Evolutionary conservation across 2,329 filamentous ascomycete genomes (phyloP).

Genomic region (Eutypa lata): DNA sequence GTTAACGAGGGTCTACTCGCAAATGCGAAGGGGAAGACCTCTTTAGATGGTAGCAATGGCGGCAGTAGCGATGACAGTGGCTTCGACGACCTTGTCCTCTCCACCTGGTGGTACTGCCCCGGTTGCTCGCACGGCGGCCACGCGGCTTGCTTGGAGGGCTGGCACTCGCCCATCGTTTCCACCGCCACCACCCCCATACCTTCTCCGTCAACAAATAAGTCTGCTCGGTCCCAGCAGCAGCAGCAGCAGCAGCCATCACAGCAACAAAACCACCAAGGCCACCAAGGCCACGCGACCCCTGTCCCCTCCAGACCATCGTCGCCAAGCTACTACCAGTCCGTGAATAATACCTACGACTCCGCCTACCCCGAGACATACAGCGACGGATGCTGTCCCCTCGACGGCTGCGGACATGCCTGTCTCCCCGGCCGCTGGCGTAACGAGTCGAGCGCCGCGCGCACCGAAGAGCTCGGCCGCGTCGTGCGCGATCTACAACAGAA

Average conservation of each 20-base stretch:
- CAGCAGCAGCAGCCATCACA: no score
- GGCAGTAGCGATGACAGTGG: background rate
- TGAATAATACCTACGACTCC: slow-evolving; percentile 10
- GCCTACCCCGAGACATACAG: slow-evolving; percentile 37
- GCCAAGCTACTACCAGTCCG: background rate
- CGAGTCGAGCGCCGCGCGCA: slow-evolving; percentile 41
- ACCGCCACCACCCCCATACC: slow-evolving; percentile 2
- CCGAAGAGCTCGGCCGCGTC: slow-evolving; percentile 51
- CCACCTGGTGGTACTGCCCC: slow-evolving; percentile 62
- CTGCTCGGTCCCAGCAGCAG: no score
- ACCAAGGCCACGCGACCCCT: background rate
- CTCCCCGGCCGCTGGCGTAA: slow-evolving; percentile 55
- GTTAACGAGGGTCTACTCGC: slow-evolving; percentile 19
- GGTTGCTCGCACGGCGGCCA: slow-evolving; percentile 63
- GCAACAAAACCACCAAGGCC: no score
- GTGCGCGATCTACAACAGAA: slow-evolving; percentile 42
- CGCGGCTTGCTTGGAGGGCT: slow-evolving; percentile 55
- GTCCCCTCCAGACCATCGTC: slow-evolving; percentile 2
- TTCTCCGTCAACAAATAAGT: no score
- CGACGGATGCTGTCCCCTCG: slow-evolving; percentile 61
- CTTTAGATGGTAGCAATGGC: background rate
- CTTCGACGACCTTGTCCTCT: slow-evolving; percentile 27
- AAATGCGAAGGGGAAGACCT: slow-evolving; percentile 8
- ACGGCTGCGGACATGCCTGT: slow-evolving; percentile 63
- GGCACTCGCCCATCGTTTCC: slow-evolving; percentile 45